These are phyloP conservation scores for Microcyclospora tardicrescens DNA, from an alignment of 2,329 filamentous ascomycete species.

Conservation along the genomic window DNA sequence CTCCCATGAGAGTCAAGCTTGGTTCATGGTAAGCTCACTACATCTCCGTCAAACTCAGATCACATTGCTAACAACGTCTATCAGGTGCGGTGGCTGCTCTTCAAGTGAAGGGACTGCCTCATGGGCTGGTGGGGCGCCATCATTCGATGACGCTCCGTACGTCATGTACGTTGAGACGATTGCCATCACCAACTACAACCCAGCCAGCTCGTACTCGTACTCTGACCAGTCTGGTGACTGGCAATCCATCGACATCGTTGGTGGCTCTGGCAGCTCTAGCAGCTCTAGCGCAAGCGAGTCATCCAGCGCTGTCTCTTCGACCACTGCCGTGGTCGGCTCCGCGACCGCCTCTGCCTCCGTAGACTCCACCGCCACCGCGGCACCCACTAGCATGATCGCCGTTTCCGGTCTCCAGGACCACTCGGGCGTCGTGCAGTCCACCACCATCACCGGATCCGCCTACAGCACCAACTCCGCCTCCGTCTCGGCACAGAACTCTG, in stretches of 20 bases:
- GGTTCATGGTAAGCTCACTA: constrained; percentile 57
- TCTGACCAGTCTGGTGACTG: constrained; percentile 35
- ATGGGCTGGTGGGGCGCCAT: constrained; percentile 52
- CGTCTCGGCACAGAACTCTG: constrained; percentile 12
- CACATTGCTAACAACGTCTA: constrained; percentile 30
- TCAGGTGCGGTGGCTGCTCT: constrained; percentile 31
- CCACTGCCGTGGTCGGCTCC: not conserved
- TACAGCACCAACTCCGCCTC: constrained; percentile 16
- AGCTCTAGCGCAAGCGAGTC: not conserved
- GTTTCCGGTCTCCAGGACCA: constrained; percentile 8
- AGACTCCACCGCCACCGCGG: constrained; percentile 10
- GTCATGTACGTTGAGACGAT: constrained; percentile 40
- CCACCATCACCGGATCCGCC: constrained; percentile 13
- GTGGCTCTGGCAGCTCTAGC: not conserved
- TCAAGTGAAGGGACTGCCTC: constrained; percentile 45
- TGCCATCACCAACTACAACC: constrained; percentile 40
- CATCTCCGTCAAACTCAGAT: not conserved
- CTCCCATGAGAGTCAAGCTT: constrained; percentile 56
- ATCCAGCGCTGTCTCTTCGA: constrained; percentile 1
- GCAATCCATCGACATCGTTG: constrained; percentile 35
- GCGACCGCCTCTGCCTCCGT: constrained; percentile 5
- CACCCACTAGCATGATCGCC: constrained; percentile 17
- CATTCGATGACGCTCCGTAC: constrained; percentile 36
- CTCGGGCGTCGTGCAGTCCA: constrained; percentile 9
- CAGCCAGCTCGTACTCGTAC: constrained; percentile 38